Conservation (phyloP, 1,284 basidiomycete species). For the Marasmius sp. region DNA sequence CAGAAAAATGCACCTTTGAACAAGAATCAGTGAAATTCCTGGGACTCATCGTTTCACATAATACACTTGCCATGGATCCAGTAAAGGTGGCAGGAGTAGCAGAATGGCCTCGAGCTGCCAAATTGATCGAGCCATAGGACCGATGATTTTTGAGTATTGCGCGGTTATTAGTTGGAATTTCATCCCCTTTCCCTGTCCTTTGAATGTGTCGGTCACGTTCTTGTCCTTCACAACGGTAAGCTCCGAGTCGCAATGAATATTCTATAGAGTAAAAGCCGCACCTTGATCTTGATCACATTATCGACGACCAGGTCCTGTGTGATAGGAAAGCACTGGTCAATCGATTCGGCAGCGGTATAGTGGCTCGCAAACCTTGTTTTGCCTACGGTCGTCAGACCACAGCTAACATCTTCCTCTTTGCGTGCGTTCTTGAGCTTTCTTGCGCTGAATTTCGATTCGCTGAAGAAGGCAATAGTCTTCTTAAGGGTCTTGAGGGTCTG, state of each 20-base stretch:
- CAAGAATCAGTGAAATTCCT: too few species aligned
- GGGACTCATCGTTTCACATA: too few species aligned
- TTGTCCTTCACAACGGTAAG: neutral
- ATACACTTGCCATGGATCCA: too few species aligned
- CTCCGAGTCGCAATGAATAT: too few species aligned
- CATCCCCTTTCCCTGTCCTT: neutral
- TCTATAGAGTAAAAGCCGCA: neutral
- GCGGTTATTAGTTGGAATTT: neutral
- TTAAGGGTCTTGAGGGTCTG: neutral
- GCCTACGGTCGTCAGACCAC: constrained; percentile 5
- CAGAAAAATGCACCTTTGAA: too few species aligned
- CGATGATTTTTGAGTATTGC: neutral
- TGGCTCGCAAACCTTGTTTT: constrained; percentile 6
- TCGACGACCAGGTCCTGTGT: neutral
- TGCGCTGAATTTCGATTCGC: neutral
- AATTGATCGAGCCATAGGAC: neutral
- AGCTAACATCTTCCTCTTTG: constrained; percentile 9
- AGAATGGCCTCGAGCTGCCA: neutral
- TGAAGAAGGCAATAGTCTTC: neutral
- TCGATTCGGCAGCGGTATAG: constrained; percentile 2
- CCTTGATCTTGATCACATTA: neutral
- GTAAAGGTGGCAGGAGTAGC: too few species aligned
- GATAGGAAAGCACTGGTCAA: neutral
- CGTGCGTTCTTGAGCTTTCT: constrained; percentile 1
- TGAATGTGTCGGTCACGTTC: neutral